These are phyloP conservation scores for Friedmanniomyces endolithicus DNA, from an alignment of 495 filamentous ascomycete genomes.

Conservation along the genomic window DNA sequence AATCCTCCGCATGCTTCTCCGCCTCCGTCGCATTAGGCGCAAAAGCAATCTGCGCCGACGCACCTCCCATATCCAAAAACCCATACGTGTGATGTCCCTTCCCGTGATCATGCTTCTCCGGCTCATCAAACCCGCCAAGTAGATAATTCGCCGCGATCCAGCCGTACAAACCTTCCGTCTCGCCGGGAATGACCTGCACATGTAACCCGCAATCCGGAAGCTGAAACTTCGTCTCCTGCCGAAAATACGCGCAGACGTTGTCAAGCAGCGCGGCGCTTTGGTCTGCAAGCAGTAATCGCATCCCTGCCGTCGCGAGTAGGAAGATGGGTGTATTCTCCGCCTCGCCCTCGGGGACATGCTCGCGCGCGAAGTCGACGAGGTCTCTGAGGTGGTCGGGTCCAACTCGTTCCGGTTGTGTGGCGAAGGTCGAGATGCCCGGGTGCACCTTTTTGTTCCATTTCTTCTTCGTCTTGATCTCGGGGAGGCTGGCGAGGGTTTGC, in stretches of 20 bases:
- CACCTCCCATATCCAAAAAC: slow-evolving; percentile 96
- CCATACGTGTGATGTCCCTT: slow-evolving; percentile 93
- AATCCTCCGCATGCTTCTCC: slow-evolving; percentile 76
- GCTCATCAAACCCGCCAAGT: slow-evolving; percentile 81
- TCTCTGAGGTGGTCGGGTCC: slow-evolving; percentile 68
- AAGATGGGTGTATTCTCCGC: slow-evolving; percentile 82
- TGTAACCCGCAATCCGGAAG: slow-evolving; percentile 83
- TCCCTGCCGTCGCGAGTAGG: slow-evolving; percentile 89
- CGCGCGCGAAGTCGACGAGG: slow-evolving; percentile 70
- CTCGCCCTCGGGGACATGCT: slow-evolving; percentile 66
- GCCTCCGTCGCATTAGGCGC: slow-evolving; percentile 88
- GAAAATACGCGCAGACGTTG: slow-evolving; percentile 75
- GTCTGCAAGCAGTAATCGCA: slow-evolving; percentile 69
- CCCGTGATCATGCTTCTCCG: slow-evolving; percentile 58
- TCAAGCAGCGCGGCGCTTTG: slow-evolving; percentile 59
- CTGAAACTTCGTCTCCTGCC: slow-evolving; percentile 63
- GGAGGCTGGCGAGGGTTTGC: slow-evolving; percentile 55
- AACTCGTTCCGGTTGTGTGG: slow-evolving; percentile 58
- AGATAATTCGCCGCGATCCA: slow-evolving; percentile 99
- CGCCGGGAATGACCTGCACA: slow-evolving; percentile 91
- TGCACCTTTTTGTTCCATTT: slow-evolving; percentile 88
- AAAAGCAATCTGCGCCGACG: slow-evolving; percentile 95
- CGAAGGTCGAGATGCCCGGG: slow-evolving; percentile 86
- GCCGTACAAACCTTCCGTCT: slow-evolving; percentile 94
- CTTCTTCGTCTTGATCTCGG: slow-evolving; percentile 67